Conservation (phyloP, 2,329 filamentous ascomycete species). For the Arthrobotrys entomopaga region DNA sequence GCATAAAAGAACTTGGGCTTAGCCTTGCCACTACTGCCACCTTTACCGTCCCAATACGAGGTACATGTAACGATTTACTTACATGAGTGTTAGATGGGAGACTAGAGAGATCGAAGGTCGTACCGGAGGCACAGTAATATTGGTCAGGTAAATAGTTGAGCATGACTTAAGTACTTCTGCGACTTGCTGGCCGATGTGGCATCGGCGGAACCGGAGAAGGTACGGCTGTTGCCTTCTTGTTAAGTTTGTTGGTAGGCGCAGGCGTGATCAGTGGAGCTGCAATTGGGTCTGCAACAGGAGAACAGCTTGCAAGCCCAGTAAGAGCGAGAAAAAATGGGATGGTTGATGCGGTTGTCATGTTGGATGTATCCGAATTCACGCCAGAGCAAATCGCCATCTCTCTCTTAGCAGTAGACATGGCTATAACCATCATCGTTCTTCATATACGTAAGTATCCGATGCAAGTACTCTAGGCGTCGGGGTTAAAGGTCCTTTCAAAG, state of each 20-base stretch:
- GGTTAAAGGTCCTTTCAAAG: no score
- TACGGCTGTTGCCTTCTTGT: conserved; percentile 62
- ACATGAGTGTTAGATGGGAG: conserved; percentile 66
- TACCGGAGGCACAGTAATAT: conserved; percentile 69
- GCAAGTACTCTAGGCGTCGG: no score
- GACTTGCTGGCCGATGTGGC: conserved; percentile 63
- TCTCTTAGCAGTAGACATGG: no score
- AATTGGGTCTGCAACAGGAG: neutral
- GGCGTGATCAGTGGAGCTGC: conserved; percentile 33
- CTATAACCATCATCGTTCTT: no score
- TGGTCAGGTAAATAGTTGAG: conserved; percentile 67
- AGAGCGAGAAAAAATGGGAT: no score
- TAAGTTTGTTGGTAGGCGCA: conserved; percentile 9
- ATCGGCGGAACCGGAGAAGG: conserved; percentile 67
- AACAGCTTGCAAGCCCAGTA: no score
- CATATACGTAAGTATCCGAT: no score
- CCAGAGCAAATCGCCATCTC: no score
- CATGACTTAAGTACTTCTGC: conserved; percentile 67
- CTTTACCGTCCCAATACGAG: conserved; percentile 71
- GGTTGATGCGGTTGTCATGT: no score
- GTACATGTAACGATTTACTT: conserved; percentile 57
- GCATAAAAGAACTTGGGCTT: conserved; percentile 70
- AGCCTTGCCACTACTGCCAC: conserved; percentile 70
- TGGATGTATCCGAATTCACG: no score
- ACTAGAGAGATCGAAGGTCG: conserved; percentile 69